Conservation (phyloP, 768 basidiomycete genomes). For the Amanita subjunquillea region DNA sequence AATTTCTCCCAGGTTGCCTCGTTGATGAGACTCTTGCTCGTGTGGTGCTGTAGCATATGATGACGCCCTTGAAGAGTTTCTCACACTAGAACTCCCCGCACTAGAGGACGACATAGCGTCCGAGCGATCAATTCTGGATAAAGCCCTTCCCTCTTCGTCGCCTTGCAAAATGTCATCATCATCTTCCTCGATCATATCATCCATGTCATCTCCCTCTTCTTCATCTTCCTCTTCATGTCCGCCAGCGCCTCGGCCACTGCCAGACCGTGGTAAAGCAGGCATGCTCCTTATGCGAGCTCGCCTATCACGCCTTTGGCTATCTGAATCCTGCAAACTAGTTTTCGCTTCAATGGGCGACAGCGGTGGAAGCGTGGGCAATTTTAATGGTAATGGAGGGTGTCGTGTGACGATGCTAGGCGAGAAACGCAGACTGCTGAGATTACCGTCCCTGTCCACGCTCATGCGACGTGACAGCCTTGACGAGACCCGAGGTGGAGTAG, state of each 20-base stretch:
- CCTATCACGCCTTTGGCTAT: conserved; percentile 20
- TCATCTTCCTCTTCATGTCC: conserved; percentile 26
- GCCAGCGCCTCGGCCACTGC: conserved; percentile 16
- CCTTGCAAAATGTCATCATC: conserved; percentile 16
- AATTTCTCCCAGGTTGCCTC: neutral
- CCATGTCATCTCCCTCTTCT: conserved; percentile 23
- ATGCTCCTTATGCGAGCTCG: conserved; percentile 36
- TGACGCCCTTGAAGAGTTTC: neutral
- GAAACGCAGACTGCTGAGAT: conserved; percentile 12
- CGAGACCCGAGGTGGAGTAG: neutral
- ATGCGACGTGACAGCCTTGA: neutral
- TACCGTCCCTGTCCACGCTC: conserved; percentile 4
- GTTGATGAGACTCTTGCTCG: neutral
- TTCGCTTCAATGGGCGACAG: conserved; percentile 8
- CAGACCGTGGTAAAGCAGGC: conserved; percentile 31
- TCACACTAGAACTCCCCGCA: conserved; percentile 1
- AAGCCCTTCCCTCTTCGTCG: conserved; percentile 12
- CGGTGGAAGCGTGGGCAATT: conserved; percentile 21
- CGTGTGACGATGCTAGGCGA: conserved; percentile 21
- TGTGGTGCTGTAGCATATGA: neutral
- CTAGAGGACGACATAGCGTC: neutral
- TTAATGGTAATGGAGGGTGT: conserved; percentile 25
- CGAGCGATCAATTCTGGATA: conserved; percentile 2
- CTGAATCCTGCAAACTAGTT: conserved; percentile 10
- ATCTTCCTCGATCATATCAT: conserved; percentile 21